Percentiles rank a stretch among this genome's conserved stretches.
Conservation (phyloP, 208 protist genomes). For the Entamoeba moshkovskii region DNA sequence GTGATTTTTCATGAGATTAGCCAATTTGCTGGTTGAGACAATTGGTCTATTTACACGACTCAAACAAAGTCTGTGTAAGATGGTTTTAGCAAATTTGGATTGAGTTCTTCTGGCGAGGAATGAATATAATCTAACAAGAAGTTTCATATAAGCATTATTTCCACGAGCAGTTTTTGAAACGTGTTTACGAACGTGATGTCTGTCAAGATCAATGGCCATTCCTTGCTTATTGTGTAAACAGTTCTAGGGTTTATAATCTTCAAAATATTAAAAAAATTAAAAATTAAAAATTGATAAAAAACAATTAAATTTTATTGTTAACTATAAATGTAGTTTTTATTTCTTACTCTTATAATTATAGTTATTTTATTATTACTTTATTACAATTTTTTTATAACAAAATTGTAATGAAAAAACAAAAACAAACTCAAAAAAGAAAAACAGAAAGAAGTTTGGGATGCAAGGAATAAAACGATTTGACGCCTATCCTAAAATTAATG, state of each 20-base stretch:
- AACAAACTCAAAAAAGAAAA: not conserved
- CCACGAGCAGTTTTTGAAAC: not conserved
- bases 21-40: slow-evolving; percentile 78
- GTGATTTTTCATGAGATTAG: slow-evolving; percentile 60
- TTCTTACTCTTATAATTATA: not conserved
- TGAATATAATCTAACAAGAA: not conserved
- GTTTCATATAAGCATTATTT: not conserved
- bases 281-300: not conserved
- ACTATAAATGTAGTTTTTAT: not conserved
- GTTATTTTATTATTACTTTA: not conserved
- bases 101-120: slow-evolving; percentile 50
- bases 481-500: not conserved
- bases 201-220: not conserved
- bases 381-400: not conserved
- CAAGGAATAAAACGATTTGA: not conserved
- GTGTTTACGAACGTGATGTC: not conserved
- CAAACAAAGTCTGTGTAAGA: slow-evolving; percentile 83
- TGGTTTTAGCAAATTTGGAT: slow-evolving; percentile 87
- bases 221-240: not conserved
- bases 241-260: not conserved
- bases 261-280: not conserved
- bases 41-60: slow-evolving; percentile 78
- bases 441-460: no score
- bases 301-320: not conserved
- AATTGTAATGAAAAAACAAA: not conserved